A percentile compares a stretch with the other conserved stretches of the same genome.
These are phyloP conservation scores for Nepenthes alata DNA, from an alignment of 179 eudicot species.

Conservation along the genomic window DNA sequence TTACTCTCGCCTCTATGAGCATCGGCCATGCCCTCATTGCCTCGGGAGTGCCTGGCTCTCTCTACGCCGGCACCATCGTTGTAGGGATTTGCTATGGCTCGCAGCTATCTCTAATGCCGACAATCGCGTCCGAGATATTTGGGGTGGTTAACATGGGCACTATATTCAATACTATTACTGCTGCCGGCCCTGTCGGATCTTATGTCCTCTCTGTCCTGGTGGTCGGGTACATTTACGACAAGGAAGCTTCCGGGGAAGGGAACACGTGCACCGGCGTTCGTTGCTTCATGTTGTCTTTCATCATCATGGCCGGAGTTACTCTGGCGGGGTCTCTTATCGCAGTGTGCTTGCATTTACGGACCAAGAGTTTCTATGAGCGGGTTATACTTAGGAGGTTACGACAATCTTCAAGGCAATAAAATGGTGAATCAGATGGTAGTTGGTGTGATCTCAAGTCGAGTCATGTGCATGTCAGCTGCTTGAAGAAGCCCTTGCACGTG, in stretches of 20 bases:
- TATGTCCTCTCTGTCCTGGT: constrained; percentile 65
- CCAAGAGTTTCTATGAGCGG: constrained; percentile 41
- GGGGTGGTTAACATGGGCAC: constrained; percentile 75
- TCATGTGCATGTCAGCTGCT: no score
- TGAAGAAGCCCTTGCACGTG: no score
- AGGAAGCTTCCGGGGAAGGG: constrained; percentile 31
- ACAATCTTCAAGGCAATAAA: constrained; percentile 6
- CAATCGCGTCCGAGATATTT: constrained; percentile 64
- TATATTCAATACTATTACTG: constrained; percentile 65
- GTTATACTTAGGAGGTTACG: constrained; percentile 26
- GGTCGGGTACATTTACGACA: constrained; percentile 66
- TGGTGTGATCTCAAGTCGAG: no score
- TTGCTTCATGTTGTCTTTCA: constrained; percentile 58
- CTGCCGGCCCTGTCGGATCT: constrained; percentile 75
- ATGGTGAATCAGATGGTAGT: background rate
- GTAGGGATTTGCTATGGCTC: constrained; percentile 78
- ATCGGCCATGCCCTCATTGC: constrained; percentile 61
- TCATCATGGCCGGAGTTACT: constrained; percentile 51
- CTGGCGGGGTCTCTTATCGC: constrained; percentile 43
- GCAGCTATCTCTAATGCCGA: constrained; percentile 86
- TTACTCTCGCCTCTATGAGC: constrained; percentile 53
- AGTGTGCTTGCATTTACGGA: constrained; percentile 31
- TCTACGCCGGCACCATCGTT: constrained; percentile 51
- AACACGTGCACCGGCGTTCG: constrained; percentile 41
- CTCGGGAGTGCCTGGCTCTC: constrained; percentile 55